Conservation (phyloP, 2,329 filamentous ascomycete genomes). For the Talaromyces amestolkiae region DNA sequence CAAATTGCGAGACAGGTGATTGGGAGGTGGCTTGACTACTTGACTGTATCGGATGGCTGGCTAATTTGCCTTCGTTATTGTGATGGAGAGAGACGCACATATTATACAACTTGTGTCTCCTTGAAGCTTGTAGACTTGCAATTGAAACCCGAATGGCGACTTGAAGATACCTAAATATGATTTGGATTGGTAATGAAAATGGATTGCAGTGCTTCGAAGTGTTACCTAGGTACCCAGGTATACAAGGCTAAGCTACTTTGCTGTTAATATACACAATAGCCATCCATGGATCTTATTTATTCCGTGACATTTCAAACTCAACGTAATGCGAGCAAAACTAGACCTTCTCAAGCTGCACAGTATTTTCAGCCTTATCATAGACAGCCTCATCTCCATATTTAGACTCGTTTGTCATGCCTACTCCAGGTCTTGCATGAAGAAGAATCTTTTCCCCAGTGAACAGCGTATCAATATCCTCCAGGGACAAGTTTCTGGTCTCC, state of each 20-base stretch:
- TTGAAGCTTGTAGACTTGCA: neutral
- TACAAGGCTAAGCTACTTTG: neutral
- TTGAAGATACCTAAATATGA: neutral
- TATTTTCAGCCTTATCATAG: neutral
- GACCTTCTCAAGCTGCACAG: slow-evolving; percentile 2
- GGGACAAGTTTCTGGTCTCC: slow-evolving; percentile 6
- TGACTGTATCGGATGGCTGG: no score
- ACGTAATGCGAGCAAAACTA: neutral
- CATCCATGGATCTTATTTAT: no score
- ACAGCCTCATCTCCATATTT: neutral
- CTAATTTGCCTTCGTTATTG: neutral
- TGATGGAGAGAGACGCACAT: neutral
- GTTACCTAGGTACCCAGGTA: no score
- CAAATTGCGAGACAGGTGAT: no score
- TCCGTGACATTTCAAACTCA: neutral
- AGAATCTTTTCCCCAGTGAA: slow-evolving; percentile 13
- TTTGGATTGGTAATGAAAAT: no score
- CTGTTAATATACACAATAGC: neutral
- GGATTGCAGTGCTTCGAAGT: no score
- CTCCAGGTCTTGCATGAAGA: neutral
- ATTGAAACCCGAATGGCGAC: neutral
- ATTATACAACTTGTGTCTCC: neutral
- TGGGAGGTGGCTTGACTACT: neutral
- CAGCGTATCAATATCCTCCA: slow-evolving; percentile 10
- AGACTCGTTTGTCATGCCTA: neutral